A percentile compares a stretch with the other conserved stretches of the same genome.
Evolutionary conservation across 257 asterid genomes (phyloP).

Genomic region (Parsonsia alboflavescens): DNA sequence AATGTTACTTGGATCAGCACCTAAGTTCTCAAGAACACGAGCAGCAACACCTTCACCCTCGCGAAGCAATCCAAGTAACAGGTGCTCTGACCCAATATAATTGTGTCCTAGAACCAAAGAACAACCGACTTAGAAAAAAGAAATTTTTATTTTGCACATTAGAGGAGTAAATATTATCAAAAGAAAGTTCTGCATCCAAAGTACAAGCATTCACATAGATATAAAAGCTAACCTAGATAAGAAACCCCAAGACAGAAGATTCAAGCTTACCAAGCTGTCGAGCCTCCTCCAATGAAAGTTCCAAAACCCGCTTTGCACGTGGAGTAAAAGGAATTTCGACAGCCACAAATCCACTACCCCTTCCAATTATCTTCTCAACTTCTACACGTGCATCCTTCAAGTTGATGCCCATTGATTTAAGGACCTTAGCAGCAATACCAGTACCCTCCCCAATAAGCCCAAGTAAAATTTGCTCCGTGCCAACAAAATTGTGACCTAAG

Average conservation of each 20-base stretch:
- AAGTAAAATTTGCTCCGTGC: conserved; percentile 89
- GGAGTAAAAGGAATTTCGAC: conserved; percentile 99
- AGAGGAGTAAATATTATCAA: neutral
- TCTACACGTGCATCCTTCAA: conserved; percentile 98
- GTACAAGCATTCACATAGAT: neutral
- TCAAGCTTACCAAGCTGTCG: conserved; percentile 78
- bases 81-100: conserved; percentile 98
- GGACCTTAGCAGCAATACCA: conserved; percentile 98
- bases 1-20: conserved; percentile 91
- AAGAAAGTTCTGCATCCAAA: neutral
- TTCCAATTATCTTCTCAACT: conserved; percentile 95
- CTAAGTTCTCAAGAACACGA: conserved; percentile 90
- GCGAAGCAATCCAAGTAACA: conserved; percentile 87
- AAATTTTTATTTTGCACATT: neutral
- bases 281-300: conserved; percentile 96
- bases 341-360: conserved; percentile 97
- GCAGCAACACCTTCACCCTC: conserved; percentile 99
- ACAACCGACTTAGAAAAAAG: neutral
- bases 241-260: neutral
- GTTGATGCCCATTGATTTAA: conserved; percentile 93
- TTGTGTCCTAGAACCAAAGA: conserved; percentile 67
- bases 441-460: conserved; percentile 99
- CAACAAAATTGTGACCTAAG: conserved; percentile 94
- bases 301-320: conserved; percentile 94
- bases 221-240: neutral